Conservation (phyloP, 2,329 filamentous ascomycete genomes). For the Aureobasidium sp. region DNA sequence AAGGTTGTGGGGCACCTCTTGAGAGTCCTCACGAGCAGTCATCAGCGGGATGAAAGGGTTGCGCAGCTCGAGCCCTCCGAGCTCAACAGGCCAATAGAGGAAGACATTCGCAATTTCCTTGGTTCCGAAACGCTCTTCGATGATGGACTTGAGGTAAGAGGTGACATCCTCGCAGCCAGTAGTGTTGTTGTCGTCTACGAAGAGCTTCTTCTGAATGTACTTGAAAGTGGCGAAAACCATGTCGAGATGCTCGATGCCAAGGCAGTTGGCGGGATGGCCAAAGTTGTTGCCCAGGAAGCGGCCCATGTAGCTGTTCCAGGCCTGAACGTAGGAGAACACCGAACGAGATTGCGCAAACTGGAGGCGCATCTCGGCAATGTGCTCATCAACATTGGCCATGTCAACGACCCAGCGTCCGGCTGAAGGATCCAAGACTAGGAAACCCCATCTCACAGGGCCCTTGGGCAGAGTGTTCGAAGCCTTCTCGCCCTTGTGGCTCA, state of each 20-base stretch:
- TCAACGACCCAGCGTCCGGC: constrained; percentile 53
- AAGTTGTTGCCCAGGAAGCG: constrained; percentile 49
- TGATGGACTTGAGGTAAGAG: constrained; percentile 36
- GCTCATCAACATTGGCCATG: constrained; percentile 48
- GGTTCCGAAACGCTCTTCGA: constrained; percentile 45
- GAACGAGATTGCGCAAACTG: constrained; percentile 50
- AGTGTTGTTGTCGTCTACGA: constrained; percentile 22
- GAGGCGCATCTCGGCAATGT: constrained; percentile 50
- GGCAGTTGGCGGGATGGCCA: constrained; percentile 45
- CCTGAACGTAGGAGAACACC: constrained; percentile 50
- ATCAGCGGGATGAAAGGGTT: constrained; percentile 44
- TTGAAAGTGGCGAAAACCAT: constrained; percentile 44
- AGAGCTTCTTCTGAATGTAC: constrained; percentile 42
- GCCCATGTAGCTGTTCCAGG: constrained; percentile 46
- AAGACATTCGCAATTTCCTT: constrained; percentile 42
- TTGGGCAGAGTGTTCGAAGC: constrained; percentile 35
- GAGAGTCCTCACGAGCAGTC: constrained; percentile 39
- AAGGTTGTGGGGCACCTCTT: constrained; percentile 26
- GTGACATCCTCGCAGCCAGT: constrained; percentile 21
- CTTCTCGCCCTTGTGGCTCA: constrained; percentile 21
- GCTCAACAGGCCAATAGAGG: constrained; percentile 45
- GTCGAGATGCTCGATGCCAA: constrained; percentile 45
- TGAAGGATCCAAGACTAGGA: constrained; percentile 47
- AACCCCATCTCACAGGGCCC: constrained; percentile 52
- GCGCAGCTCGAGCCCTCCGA: constrained; percentile 43